These are phyloP conservation scores for Colletotrichum australisinense DNA, from an alignment of 2,329 filamentous ascomycete species.

Conservation along the genomic window DNA sequence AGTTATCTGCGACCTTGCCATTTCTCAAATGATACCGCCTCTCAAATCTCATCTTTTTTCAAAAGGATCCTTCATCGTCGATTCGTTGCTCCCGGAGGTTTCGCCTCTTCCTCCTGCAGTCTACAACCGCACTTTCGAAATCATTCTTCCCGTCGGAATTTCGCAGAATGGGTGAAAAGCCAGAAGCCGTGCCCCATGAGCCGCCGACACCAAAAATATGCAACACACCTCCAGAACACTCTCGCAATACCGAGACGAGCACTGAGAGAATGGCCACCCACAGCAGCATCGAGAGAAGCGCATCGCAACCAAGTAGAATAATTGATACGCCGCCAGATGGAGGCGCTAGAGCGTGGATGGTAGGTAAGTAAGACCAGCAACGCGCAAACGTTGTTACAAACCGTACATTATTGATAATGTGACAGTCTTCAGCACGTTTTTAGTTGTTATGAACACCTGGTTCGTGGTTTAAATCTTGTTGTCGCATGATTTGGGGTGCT, in stretches of 20 bases:
- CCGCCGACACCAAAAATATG: no score
- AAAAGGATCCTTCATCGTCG: no score
- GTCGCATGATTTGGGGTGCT: not conserved
- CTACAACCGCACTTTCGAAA: no score
- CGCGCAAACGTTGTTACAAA: no score
- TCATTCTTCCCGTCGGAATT: no score
- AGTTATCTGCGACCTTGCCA: no score
- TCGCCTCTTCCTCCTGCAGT: no score
- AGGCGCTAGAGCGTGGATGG: constrained; percentile 58
- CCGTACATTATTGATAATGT: not conserved
- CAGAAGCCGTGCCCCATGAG: no score
- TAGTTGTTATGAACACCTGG: constrained; percentile 64
- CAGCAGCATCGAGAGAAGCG: constrained; percentile 49
- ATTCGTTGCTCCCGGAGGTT: no score
- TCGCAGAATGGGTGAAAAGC: no score
- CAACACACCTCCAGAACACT: not conserved
- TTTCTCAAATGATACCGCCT: no score
- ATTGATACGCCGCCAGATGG: constrained; percentile 64
- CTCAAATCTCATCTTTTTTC: no score
- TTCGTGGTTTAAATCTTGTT: constrained; percentile 32
- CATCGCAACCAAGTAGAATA: constrained; percentile 52
- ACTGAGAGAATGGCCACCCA: constrained; percentile 31
- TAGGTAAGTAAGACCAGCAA: constrained; percentile 46
- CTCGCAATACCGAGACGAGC: not conserved
- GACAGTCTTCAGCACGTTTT: constrained; percentile 52